phyloP scores from a whole-genome alignment of 1,284 basidiomycete genomes.

The Cutaneotrichosporon mucoides region DNA sequence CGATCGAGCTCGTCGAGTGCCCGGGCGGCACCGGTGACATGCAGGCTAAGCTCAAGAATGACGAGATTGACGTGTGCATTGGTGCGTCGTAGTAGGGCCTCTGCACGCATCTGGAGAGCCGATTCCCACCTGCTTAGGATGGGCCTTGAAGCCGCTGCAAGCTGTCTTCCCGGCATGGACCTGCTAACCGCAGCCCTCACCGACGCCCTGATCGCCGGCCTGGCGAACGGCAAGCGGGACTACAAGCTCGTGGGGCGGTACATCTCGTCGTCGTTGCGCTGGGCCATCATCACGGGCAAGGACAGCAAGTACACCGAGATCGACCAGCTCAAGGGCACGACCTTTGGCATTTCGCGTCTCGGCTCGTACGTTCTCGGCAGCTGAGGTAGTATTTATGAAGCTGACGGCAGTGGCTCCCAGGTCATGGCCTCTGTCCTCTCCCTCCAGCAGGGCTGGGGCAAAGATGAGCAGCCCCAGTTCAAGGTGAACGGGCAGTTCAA shows the following conservation, averaged over 20 bases:
- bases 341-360: slow-evolving; percentile 81
- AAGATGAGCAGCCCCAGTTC: slow-evolving; percentile 59
- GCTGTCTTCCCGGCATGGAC: no score
- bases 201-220: slow-evolving; percentile 87
- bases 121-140: no score
- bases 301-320: slow-evolving; percentile 68
- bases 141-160: no score
- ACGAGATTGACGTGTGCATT: slow-evolving; percentile 84
- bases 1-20: slow-evolving; percentile 80
- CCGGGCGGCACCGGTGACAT: slow-evolving; percentile 91
- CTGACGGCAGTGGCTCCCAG: slow-evolving; percentile 52
- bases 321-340: slow-evolving; percentile 70
- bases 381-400: no score
- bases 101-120: no score
- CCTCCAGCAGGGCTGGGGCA: slow-evolving; percentile 71
- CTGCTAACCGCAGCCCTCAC: slow-evolving; percentile 63
- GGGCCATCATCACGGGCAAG: slow-evolving; percentile 89
- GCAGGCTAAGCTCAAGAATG: slow-evolving; percentile 71
- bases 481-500: slow-evolving; percentile 83
- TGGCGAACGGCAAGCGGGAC: slow-evolving; percentile 76
- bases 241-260: slow-evolving; percentile 93
- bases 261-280: slow-evolving; percentile 80
- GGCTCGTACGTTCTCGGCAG: slow-evolving; percentile 54
- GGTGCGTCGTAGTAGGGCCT: slow-evolving; percentile 51
- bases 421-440: slow-evolving; percentile 96